These are phyloP conservation scores for Cladophialophora immunda DNA, from an alignment of 2,329 filamentous ascomycete genomes.

Conservation along the genomic window DNA sequence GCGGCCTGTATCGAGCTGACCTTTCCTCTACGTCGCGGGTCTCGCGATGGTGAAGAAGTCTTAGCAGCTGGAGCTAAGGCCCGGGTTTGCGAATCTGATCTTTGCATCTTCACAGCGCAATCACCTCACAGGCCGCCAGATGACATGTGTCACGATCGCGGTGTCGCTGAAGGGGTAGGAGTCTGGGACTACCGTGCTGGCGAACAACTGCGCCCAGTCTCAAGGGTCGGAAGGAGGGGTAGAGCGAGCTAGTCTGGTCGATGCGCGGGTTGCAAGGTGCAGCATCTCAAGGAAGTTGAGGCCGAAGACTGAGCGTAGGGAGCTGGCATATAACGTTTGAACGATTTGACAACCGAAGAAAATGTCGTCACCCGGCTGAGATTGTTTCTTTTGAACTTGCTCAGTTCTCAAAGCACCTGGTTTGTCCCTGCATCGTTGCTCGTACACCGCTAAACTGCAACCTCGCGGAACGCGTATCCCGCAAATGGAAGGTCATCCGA, in stretches of 20 bases:
- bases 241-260: neutral
- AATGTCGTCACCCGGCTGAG: neutral
- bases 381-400: neutral
- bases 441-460: too few species aligned
- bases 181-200: neutral
- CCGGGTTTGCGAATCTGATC: neutral
- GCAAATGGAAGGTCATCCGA: conserved; percentile 13
- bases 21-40: conserved; percentile 25
- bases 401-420: neutral
- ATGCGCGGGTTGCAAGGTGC: neutral
- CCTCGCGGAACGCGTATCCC: neutral
- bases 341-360: neutral
- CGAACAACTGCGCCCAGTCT: neutral
- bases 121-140: neutral
- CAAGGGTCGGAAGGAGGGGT: neutral
- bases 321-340: neutral
- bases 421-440: neutral
- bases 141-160: neutral
- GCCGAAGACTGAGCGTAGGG: neutral
- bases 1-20: neutral
- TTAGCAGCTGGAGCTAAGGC: neutral
- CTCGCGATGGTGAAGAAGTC: conserved; percentile 1
- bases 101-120: conserved; percentile 1
- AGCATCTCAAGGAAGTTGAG: neutral
- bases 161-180: neutral